Evolutionary conservation across 805 yeast genomes (phyloP), one percentile per base, ranked within the genome.

Genomic region (Cephaloascus fragrans): DNA sequence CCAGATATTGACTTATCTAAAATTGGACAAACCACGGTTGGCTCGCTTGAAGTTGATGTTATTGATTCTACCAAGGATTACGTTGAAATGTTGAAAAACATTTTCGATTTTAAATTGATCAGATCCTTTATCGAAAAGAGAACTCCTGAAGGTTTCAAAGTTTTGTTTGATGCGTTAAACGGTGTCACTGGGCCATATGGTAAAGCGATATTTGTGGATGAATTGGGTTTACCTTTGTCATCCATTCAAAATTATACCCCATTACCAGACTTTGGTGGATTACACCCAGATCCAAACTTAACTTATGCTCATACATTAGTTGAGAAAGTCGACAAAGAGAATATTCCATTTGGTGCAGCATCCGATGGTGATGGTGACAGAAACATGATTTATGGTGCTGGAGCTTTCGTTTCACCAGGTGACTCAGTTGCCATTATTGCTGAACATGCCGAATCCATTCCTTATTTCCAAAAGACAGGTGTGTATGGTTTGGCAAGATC

Each of bases 351-450:
- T 57, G 98, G 98, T 46, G 97, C 97, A 31, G 97, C 97, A 6
- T 83, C 95, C n/a, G 98, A 87, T 57, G 98, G 98, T 61, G 98
- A 90, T 52, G 98, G 98, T 60, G 98, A 90, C 58, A 79, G 98
- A 66, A 90, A 90, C 61, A 90, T 90, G 98, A 90, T 90, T 53
- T 93, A 93, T 60, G 98, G 98, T 43, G 87, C 86, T 32, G 83
- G 83, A 36, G 75, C 97, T 2, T 90, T 90, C 61, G 97, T 90
- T 12, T 88, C 97, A 1, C 98, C 98, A 6, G 97, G 98, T 57
- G 98, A 90, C 61, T 84, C 95, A 3, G 97, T 90, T 26, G 97
- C 98, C 34, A 90, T 90, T 48, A 90, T 90, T 57, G 89, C 97
- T 15, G 97, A 93, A 64, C 84, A 90, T 54, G 93, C 96, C 14